Conservation (phyloP, 495 filamentous ascomycete genomes). For the Trichoderma erinaceum region DNA sequence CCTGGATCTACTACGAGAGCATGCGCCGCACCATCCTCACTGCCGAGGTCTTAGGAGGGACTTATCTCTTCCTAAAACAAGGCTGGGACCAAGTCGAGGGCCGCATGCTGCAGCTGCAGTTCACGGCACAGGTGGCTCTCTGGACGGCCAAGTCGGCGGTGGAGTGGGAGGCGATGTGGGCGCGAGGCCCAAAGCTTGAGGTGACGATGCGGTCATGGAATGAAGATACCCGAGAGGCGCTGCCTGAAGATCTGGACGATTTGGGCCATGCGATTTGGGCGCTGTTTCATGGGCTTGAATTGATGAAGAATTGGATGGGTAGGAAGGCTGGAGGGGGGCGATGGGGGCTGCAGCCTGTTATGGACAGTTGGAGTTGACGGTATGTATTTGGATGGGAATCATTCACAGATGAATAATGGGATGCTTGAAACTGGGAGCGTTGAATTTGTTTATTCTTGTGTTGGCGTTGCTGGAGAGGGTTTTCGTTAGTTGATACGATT, state of each 20-base stretch:
- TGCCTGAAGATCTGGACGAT: conserved; percentile 2
- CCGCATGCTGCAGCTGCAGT: not conserved
- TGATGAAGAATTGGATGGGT: not conserved
- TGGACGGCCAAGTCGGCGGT: conserved; percentile 4
- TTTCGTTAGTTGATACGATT: too few species aligned
- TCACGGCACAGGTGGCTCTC: not conserved
- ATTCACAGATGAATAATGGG: not conserved
- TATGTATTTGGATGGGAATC: not conserved
- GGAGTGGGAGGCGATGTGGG: conserved; percentile 1
- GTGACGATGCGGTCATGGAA: not conserved
- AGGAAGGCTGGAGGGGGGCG: too few species aligned
- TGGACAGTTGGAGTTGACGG: not conserved
- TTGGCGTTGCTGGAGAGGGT: too few species aligned
- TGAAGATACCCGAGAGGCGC: not conserved
- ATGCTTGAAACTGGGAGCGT: not conserved
- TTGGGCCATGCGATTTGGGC: not conserved
- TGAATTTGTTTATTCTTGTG: not conserved
- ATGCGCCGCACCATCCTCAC: conserved; percentile 7
- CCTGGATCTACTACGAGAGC: not conserved
- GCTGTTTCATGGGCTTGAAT: not conserved
- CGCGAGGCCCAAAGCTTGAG: not conserved
- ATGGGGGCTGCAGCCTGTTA: not conserved
- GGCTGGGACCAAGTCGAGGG: conserved; percentile 6
- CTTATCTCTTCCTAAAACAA: not conserved
- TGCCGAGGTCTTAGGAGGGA: not conserved